These are phyloP conservation scores for Fusarium sp. DNA, from an alignment of 2,329 filamentous ascomycete genomes.

Conservation along the genomic window DNA sequence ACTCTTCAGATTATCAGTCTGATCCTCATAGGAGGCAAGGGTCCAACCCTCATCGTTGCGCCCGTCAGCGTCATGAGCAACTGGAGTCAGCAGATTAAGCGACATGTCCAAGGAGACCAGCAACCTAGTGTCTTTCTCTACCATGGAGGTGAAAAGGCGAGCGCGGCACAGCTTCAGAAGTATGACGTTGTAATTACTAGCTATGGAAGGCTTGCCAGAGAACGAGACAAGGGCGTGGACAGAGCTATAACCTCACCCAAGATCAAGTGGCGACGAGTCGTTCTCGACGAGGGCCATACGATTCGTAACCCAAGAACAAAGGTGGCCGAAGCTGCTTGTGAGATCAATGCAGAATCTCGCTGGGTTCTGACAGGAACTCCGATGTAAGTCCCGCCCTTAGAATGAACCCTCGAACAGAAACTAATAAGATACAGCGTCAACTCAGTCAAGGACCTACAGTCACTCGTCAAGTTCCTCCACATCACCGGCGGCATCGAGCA, in stretches of 20 bases:
- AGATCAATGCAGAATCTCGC: slow-evolving; percentile 76
- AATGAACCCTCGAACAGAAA: neutral
- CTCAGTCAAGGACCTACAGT: slow-evolving; percentile 83
- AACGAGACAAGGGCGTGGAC: slow-evolving; percentile 65
- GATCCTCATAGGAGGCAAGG: slow-evolving; percentile 70
- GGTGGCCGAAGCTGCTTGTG: slow-evolving; percentile 75
- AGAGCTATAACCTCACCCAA: slow-evolving; percentile 55
- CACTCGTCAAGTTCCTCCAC: slow-evolving; percentile 80
- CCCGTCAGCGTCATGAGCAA: slow-evolving; percentile 92
- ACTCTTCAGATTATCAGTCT: slow-evolving; percentile 88
- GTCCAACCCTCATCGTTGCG: slow-evolving; percentile 82
- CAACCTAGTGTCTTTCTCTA: slow-evolving; percentile 78
- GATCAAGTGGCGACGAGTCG: slow-evolving; percentile 80
- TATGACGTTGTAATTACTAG: slow-evolving; percentile 87
- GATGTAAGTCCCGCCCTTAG: slow-evolving; percentile 65
- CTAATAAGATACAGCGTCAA: slow-evolving; percentile 71
- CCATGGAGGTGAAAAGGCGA: slow-evolving; percentile 74
- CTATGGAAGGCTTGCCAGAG: slow-evolving; percentile 80
- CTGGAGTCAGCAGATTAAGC: slow-evolving; percentile 83
- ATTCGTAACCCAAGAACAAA: slow-evolving; percentile 85
- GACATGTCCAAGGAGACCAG: slow-evolving; percentile 75
- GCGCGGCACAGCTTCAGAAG: slow-evolving; percentile 68
- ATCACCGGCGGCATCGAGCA: slow-evolving; percentile 82
- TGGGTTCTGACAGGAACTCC: slow-evolving; percentile 88
- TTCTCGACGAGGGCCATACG: slow-evolving; percentile 86